A percentile compares a stretch with the other conserved stretches of the same genome.
Conservation (phyloP, 306 rosid genomes). For the Ormosia emarginata region DNA sequence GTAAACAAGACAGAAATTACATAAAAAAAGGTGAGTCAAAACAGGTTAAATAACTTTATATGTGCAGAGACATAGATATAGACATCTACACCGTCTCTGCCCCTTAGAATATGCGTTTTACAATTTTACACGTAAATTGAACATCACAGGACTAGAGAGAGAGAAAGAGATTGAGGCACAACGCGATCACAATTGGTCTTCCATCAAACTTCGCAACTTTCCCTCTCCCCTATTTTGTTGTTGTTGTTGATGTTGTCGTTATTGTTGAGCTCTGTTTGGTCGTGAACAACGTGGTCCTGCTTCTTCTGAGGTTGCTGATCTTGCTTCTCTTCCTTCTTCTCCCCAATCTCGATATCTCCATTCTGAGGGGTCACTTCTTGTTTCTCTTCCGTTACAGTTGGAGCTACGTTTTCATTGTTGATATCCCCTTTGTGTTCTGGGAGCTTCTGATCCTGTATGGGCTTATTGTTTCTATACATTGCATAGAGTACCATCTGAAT, state of each 20-base stretch:
- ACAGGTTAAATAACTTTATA: not conserved
- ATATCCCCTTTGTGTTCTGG: conserved; percentile 58
- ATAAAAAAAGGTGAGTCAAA: not conserved
- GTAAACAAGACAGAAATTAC: not conserved
- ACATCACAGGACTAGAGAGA: not conserved
- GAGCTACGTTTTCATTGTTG: not conserved
- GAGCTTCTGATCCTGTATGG: conserved; percentile 46
- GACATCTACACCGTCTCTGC: conserved; percentile 20
- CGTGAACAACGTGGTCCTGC: not conserved
- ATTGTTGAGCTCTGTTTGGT: not conserved
- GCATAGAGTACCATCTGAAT: conserved; percentile 68
- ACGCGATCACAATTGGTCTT: not conserved
- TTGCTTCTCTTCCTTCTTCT: not conserved
- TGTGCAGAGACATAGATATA: not conserved
- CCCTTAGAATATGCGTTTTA: not conserved
- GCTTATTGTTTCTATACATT: conserved; percentile 51
- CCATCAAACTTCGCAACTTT: conserved; percentile 14
- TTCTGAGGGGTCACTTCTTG: not conserved
- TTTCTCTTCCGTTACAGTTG: not conserved
- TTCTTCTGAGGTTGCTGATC: not conserved
- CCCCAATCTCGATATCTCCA: conserved; percentile 11
- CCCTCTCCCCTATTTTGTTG: not conserved
- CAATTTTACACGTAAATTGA: conserved; percentile 17
- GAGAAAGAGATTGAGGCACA: not conserved
- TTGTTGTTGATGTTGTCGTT: not conserved